A percentile compares a stretch with the other conserved stretches of the same genome.
Evolutionary conservation across 1,139 yeast genomes (phyloP).

Genomic region (Pichia sp.): DNA sequence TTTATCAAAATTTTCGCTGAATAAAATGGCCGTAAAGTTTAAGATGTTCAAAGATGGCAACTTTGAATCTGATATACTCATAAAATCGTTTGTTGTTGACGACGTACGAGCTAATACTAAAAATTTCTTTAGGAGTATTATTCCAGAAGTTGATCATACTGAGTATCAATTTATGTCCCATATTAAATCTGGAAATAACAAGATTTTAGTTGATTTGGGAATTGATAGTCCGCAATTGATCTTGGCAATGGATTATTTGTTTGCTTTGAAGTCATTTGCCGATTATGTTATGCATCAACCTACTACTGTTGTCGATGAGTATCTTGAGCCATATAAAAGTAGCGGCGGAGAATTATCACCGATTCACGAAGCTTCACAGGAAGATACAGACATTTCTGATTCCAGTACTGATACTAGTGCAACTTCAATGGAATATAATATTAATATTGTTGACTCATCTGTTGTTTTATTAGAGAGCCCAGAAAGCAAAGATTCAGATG

Average conservation of each 20-base stretch:
- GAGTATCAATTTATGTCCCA: constrained; percentile 67
- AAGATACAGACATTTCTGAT: neutral
- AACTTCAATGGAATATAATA: constrained; percentile 31
- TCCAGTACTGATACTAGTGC: neutral
- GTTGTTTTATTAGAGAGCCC: constrained; percentile 79
- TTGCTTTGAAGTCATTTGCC: constrained; percentile 62
- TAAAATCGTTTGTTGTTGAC: constrained; percentile 67
- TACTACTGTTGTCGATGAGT: constrained; percentile 6
- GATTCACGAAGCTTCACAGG: constrained; percentile 2
- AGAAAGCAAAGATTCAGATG: constrained; percentile 60
- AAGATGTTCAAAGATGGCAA: constrained; percentile 47
- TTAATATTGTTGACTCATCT: constrained; percentile 74
- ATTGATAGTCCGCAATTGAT: constrained; percentile 78
- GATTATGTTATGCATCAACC: constrained; percentile 31
- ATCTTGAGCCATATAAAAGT: constrained; percentile 1
- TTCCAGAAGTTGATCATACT: constrained; percentile 59
- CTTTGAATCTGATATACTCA: constrained; percentile 50
- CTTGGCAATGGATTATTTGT: constrained; percentile 76
- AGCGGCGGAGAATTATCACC: constrained; percentile 9
- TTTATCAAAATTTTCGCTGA: constrained; percentile 58
- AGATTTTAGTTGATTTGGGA: constrained; percentile 38
- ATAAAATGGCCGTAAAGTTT: constrained; percentile 46
- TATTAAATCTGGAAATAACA: constrained; percentile 33
- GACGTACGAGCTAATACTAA: constrained; percentile 58
- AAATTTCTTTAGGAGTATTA: constrained; percentile 70